A percentile compares a stretch with the other conserved stretches of the same genome.
These are phyloP conservation scores for Arxiozyma telluris DNA, from an alignment of 1,139 yeast species.

Conservation along the genomic window DNA sequence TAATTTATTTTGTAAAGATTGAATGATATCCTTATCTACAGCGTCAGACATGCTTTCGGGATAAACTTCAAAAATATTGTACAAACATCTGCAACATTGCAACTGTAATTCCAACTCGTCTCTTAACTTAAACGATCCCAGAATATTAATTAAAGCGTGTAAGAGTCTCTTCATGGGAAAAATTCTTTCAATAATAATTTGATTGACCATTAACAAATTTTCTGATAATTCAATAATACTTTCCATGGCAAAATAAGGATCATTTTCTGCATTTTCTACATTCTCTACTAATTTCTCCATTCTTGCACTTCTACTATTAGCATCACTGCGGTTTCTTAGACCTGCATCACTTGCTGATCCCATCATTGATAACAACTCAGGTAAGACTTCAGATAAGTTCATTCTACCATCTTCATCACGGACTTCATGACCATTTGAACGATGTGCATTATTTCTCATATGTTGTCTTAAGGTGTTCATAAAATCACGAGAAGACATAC, in stretches of 20 bases:
- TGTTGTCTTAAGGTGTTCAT: slow-evolving; percentile 16
- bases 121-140: slow-evolving; percentile 49
- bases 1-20: slow-evolving; percentile 56
- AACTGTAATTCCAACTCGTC: slow-evolving; percentile 73
- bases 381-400: slow-evolving; percentile 27
- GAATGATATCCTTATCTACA: slow-evolving; percentile 58
- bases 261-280: slow-evolving; percentile 31
- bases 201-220: slow-evolving; percentile 59
- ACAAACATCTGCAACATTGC: slow-evolving; percentile 77
- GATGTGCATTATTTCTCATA: slow-evolving; percentile 13
- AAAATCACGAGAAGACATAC: slow-evolving; percentile 16
- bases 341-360: slow-evolving; percentile 25
- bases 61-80: slow-evolving; percentile 71
- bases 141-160: slow-evolving; percentile 46
- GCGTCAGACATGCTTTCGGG: slow-evolving; percentile 58
- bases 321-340: slow-evolving; percentile 5
- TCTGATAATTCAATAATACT: slow-evolving; percentile 57
- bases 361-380: slow-evolving; percentile 35
- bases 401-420: slow-evolving; percentile 1
- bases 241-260: slow-evolving; percentile 44
- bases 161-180: slow-evolving; percentile 57
- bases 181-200: slow-evolving; percentile 49
- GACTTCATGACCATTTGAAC: slow-evolving; percentile 20
- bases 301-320: slow-evolving; percentile 13
- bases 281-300: slow-evolving; percentile 21